Base-by-base conservation (phyloP, 129 eudicot species). In the Scalesia atractyloides region DNA sequence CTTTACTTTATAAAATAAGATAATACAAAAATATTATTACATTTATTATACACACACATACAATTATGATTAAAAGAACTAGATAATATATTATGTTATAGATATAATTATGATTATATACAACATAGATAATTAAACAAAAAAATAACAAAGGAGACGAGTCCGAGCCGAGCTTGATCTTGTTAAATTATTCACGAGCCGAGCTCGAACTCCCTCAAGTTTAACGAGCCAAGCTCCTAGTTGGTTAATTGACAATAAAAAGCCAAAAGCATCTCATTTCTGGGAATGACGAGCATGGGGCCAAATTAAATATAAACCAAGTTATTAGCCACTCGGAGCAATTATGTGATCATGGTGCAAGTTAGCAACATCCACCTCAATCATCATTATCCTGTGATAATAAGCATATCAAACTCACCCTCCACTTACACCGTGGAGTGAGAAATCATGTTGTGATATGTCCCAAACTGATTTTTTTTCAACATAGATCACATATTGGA, bases 351-450 rank as follows among this genome's bases (percentile, higher is more conserved):
- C 64, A 74, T 64, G 37, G 78, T 73, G 39, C 70, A 30, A 16
- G 50, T 9, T 26, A 60, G 66, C 66, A 73, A 49, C 78, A 59
- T 44, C 43, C 26, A 56, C 68, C 19, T 68, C 75, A 69, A 76
- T 73, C 39, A 61, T 24, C 48, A 36, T 46, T 73, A 19, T 51
- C 78, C 7, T 59, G 47, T 72, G 64, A 52, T 36, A 74, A 34
- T 34, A 24, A 22, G 34, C 71, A 34, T 34, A 63, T 74, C 82
- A 52, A 70, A 72, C 76, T 70, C 68, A 71, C 51, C 67, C 47
- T 70, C 82, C 73, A 78, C 73, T 74, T 70, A 63, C 67, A 70
- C n/a, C 9, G 2, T 30, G 68, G 52, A 76, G 58, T 30, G 74
- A 60, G 51, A 49, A 46, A 68, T 68, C 61, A 18, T 5, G 46